Percentiles rank a stretch among this genome's conserved stretches.
Evolutionary conservation across 768 basidiomycete genomes (phyloP).

Genomic region (Paxillus involutus): DNA sequence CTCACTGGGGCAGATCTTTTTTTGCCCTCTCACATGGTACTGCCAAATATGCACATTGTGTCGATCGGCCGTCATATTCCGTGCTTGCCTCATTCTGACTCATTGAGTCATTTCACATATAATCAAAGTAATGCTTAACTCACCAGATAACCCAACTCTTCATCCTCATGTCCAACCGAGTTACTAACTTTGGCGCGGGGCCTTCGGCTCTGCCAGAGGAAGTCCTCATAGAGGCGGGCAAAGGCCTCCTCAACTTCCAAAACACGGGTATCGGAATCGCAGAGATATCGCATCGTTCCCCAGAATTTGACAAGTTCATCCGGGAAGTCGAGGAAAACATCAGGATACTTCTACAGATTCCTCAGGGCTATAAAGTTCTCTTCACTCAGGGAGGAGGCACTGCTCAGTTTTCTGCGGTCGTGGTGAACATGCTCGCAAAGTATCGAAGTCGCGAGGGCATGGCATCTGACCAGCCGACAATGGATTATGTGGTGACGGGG

Average conservation of each 20-base stretch:
- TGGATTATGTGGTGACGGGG: slow-evolving; percentile 94
- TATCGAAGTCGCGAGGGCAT: slow-evolving; percentile 70
- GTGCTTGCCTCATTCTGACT: too few species aligned
- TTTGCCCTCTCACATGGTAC: too few species aligned
- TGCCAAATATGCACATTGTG: too few species aligned
- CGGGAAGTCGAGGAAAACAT: slow-evolving; percentile 62
- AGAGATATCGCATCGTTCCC: slow-evolving; percentile 94
- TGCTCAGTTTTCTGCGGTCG: slow-evolving; percentile 87
- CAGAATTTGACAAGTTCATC: slow-evolving; percentile 78
- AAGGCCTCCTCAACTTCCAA: slow-evolving; percentile 87
- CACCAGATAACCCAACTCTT: not conserved
- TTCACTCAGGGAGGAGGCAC: slow-evolving; percentile 96
- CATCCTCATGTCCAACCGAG: slow-evolving; percentile 38
- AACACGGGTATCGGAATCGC: slow-evolving; percentile 93
- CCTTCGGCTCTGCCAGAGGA: slow-evolving; percentile 89
- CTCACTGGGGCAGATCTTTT: slow-evolving; percentile 53
- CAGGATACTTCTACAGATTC: slow-evolving; percentile 77
- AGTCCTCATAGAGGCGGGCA: slow-evolving; percentile 80
- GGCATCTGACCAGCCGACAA: slow-evolving; percentile 48
- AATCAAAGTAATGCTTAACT: too few species aligned
- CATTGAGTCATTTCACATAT: too few species aligned
- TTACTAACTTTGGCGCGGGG: slow-evolving; percentile 92
- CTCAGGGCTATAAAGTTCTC: slow-evolving; percentile 79
- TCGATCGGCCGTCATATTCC: too few species aligned
- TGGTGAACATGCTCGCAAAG: slow-evolving; percentile 87